Evolutionary conservation across 192 early-diverging fungal genomes (phyloP), one percentile per base, ranked within the genome.

Genomic region (Umbelopsis vinacea): DNA sequence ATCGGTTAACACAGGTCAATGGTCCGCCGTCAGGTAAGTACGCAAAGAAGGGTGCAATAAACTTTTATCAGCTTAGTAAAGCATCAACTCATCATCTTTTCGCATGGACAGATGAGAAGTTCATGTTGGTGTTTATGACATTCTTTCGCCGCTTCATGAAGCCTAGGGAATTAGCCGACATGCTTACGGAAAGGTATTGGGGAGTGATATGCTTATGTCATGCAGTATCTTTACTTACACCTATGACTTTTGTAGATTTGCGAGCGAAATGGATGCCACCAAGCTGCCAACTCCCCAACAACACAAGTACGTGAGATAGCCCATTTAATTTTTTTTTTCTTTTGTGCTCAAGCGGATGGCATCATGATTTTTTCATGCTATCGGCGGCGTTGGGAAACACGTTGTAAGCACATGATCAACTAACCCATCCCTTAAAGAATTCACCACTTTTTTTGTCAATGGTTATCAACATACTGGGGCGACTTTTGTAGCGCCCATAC

Each of bases 81-180:
- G 33, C 4, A 19, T 63, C 11, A 37, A 63, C 33, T 17, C 11
- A 63, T 43, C 6, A 26, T 17, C 15, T 63, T 1, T 17, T 17
- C 66, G 9, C 29, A n/a, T 48, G n/a, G 15, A 26, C 54, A 80
- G 71, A 76, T 54, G 72, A 81, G 23, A 22, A 76, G 14, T 73
- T 81, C 33, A 40, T 57, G 24, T 21, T 60, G 37, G 67, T 76
- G 38, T 81, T 81, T 74, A 66, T 81, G 38, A 81, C 72, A 17
- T 73, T 81, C 15, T 81, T 71, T 66, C 71, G 79, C 22, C 73
- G 75, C 46, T 76, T 81, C 26, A 81, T 81, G 72, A 69, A 63
- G n/a, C 79, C 79, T 10, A 29, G 60, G 46, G 69, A 76, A 17
- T 45, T 81, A 22, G 60, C 76, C 45, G 67, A 77, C 17, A 24